Evolutionary conservation across 2,329 filamentous ascomycete species (phyloP), one percentile per base, ranked within the genome.

Genomic region (Pseudogymnoascus sp.): DNA sequence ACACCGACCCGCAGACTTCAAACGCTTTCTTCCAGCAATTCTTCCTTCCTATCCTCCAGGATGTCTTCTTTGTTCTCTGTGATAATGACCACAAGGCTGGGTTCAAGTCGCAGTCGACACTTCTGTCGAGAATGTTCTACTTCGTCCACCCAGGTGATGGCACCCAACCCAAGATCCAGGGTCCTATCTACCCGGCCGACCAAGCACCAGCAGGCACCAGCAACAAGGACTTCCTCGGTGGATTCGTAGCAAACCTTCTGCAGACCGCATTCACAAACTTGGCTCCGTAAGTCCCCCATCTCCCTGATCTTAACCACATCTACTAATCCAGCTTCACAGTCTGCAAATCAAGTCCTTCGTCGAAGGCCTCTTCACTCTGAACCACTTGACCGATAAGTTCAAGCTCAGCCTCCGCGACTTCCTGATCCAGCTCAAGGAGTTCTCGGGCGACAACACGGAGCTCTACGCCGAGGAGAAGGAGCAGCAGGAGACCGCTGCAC

Each of bases 41-140:
- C 80, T 99, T 95, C 76, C 87, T 96, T 62, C 87, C 90, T 1
- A 97, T 99, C 68, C 81, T 99, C 61, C 95, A 99, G 76, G 95
- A 99, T 71, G 92, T 99, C 13, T 96, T 99, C 82, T 99, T 97
- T 72, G 95, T 99, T 44, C 84, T 99, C 61, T 97, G 95, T 0
- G 95, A 99, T 73, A 93, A 89, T 65, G 95, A 99, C 71, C 95
- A 99, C 82, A 99, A 99, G 81, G 95, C 95, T 65, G 95, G 95
- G 0, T 99, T 99, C 82, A 99, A 99, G 82, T 95, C 93, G 7
- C 95, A 99, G 78, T 93, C 93, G 3, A 89, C 95, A 84, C 81
- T 99, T 59, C 79, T 99, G 65, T 92, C 95, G 71, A 90, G 93
- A 72, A 93, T 99, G 84, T 96, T 99, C 79, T 96, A 93, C 81